Evolutionary conservation across 176 grass and related monocot species (phyloP).

Genomic region (Musa schizocarpa): DNA sequence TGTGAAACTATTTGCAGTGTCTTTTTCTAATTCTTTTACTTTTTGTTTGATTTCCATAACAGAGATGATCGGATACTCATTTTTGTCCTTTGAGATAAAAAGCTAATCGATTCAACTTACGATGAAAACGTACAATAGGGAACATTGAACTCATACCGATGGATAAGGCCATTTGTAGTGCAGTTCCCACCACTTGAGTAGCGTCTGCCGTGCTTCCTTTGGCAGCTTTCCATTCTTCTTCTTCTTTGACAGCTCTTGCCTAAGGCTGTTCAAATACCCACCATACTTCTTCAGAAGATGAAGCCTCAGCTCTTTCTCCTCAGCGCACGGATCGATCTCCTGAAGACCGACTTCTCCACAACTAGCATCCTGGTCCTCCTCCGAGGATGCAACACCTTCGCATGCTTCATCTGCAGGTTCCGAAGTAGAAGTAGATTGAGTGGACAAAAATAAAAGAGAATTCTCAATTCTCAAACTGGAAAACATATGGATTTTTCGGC

Average conservation of each 20-base stretch:
- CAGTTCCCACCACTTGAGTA: slow-evolving; percentile 84
- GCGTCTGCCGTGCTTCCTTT: slow-evolving; percentile 75
- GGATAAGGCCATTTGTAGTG: slow-evolving; percentile 98
- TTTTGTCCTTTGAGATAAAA: too few relatives aligned
- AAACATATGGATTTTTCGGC: too few relatives aligned
- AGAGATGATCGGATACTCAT: too few relatives aligned
- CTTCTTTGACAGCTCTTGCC: slow-evolving; percentile 78
- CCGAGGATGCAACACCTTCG: slow-evolving; percentile 44
- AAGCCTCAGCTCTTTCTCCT: slow-evolving; percentile 78
- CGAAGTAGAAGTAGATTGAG: not conserved
- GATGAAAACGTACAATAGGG: not conserved
- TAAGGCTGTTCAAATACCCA: slow-evolving; percentile 55
- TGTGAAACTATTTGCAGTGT: too few relatives aligned
- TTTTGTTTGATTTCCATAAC: too few relatives aligned
- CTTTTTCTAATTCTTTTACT: too few relatives aligned
- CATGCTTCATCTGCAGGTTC: slow-evolving; percentile 32
- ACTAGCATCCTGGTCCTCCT: slow-evolving; percentile 70
- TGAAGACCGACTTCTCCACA: slow-evolving; percentile 22
- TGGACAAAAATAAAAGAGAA: not conserved
- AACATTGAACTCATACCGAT: slow-evolving; percentile 41
- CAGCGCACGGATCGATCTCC: slow-evolving; percentile 39
- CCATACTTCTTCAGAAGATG: slow-evolving; percentile 81
- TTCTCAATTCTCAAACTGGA: not conserved
- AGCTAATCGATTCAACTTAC: too few relatives aligned
- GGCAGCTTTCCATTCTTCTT: slow-evolving; percentile 90